Percentiles rank a stretch among this genome's conserved stretches.
These are phyloP conservation scores for Trichoderma semiorbis DNA, from an alignment of 2,329 filamentous ascomycete species.

Conservation along the genomic window DNA sequence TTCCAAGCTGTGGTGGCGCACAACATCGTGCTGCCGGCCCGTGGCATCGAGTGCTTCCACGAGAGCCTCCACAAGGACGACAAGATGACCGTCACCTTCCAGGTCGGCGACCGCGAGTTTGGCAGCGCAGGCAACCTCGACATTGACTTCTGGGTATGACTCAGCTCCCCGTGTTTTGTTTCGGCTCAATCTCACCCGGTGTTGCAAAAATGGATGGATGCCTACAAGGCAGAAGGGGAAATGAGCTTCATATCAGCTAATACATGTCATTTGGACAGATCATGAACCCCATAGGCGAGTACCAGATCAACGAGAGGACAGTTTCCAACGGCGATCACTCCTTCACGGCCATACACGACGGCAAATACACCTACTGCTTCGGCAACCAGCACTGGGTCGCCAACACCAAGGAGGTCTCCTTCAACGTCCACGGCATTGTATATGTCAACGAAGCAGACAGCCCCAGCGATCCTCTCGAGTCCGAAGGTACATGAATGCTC, in stretches of 20 bases:
- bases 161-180: background rate
- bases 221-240: conserved; percentile 13
- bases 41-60: conserved; percentile 97
- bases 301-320: conserved; percentile 75
- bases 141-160: conserved; percentile 92
- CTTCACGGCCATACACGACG: conserved; percentile 80
- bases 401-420: conserved; percentile 95
- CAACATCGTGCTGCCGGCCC: conserved; percentile 92
- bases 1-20: conserved; percentile 69
- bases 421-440: conserved; percentile 98
- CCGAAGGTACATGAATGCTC: conserved; percentile 64
- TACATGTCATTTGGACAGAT: conserved; percentile 50
- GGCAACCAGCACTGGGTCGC: conserved; percentile 98
- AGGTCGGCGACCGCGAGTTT: conserved; percentile 95
- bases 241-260: background rate
- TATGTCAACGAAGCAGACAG: conserved; percentile 89
- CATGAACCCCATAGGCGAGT: conserved; percentile 69
- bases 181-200: background rate
- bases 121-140: conserved; percentile 91
- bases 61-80: conserved; percentile 89
- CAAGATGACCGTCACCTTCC: conserved; percentile 97
- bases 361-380: conserved; percentile 95
- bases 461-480: conserved; percentile 82
- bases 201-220: background rate
- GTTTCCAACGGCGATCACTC: conserved; percentile 90